Conservation (phyloP, 2,329 filamentous ascomycete species). For the Cladosporium sphaerospermum region DNA sequence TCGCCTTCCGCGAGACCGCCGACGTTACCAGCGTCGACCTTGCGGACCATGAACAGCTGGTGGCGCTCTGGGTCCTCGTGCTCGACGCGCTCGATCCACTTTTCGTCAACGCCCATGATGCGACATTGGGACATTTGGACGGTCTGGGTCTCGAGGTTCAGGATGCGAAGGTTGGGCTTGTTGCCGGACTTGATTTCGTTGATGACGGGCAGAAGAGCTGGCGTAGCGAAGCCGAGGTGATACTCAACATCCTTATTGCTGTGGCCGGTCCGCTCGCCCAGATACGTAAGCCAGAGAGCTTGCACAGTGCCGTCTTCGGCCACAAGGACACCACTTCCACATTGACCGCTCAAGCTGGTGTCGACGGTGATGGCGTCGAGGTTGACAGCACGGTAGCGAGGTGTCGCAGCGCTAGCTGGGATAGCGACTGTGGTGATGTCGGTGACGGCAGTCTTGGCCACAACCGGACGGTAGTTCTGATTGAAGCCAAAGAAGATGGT, state of each 20-base stretch:
- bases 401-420: conserved; percentile 84
- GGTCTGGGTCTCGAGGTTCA: conserved; percentile 89
- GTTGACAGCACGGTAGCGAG: conserved; percentile 89
- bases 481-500: conserved; percentile 99
- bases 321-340: conserved; percentile 87
- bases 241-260: conserved; percentile 91
- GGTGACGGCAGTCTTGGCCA: conserved; percentile 89
- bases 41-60: conserved; percentile 97
- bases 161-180: conserved; percentile 75
- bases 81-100: conserved; percentile 90
- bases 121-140: conserved; percentile 96
- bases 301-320: conserved; percentile 87
- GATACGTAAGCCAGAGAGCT: conserved; percentile 92
- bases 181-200: conserved; percentile 74
- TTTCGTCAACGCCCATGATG: conserved; percentile 92
- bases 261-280: conserved; percentile 76
- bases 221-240: conserved; percentile 84
- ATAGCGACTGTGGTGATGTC: conserved; percentile 97
- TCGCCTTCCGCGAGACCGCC: conserved; percentile 79
- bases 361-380: conserved; percentile 96
- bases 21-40: conserved; percentile 63
- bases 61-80: conserved; percentile 85
- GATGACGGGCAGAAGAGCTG: conserved; percentile 82
- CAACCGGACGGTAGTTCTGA: conserved; percentile 85
- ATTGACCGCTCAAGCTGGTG: conserved; percentile 82